Evolutionary conservation across 2,329 filamentous ascomycete genomes (phyloP).

Genomic region (Nannizziopsis barbatae): DNA sequence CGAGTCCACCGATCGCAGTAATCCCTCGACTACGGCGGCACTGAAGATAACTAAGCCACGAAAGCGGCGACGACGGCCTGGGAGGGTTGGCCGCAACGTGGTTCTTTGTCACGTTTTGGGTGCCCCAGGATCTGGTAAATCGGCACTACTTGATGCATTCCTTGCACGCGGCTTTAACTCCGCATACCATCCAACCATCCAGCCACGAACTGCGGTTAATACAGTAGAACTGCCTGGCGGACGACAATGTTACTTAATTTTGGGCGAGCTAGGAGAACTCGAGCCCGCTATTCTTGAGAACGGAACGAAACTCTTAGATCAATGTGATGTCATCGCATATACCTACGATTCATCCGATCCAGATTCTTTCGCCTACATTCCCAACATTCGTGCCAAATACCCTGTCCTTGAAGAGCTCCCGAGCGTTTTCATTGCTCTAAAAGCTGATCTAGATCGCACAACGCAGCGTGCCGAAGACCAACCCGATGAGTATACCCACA

Average conservation of each 20-base stretch:
- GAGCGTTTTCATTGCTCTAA: constrained; percentile 82
- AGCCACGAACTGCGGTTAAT: constrained; percentile 85
- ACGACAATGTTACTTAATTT: constrained; percentile 91
- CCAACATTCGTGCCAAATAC: constrained; percentile 64
- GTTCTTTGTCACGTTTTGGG: constrained; percentile 89
- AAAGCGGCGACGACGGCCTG: constrained; percentile 69
- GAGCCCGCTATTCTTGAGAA: constrained; percentile 93
- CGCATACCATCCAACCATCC: constrained; percentile 86
- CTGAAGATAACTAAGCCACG: constrained; percentile 87
- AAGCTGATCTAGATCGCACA: constrained; percentile 91
- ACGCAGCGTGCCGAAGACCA: constrained; percentile 87
- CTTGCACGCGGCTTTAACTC: constrained; percentile 75
- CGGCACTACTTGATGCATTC: constrained; percentile 79
- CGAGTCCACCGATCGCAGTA: constrained; percentile 61
- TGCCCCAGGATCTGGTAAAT: constrained; percentile 77
- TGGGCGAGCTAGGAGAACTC: constrained; percentile 90
- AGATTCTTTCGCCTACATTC: constrained; percentile 87
- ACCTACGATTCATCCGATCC: constrained; percentile 95
- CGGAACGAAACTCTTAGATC: constrained; percentile 66
- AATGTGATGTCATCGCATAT: constrained; percentile 89
- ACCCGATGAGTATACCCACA: constrained; percentile 80
- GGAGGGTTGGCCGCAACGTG: constrained; percentile 84
- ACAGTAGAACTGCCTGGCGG: constrained; percentile 91
- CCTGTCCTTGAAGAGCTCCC: constrained; percentile 81
- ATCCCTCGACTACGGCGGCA: constrained; percentile 66